phyloP scores from a whole-genome alignment of 169 alveolate species.

The Plasmodium reichenowi region DNA sequence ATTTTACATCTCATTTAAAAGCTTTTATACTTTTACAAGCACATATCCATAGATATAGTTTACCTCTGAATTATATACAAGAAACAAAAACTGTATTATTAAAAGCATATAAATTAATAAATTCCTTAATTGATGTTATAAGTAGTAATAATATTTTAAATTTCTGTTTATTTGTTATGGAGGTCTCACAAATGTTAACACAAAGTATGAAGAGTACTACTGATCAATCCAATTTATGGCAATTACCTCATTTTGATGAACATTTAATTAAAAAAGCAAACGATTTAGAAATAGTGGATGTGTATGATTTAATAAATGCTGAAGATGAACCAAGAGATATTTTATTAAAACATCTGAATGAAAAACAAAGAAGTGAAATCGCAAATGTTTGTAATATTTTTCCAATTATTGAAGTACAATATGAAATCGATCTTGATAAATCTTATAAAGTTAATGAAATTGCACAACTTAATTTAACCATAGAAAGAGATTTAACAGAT shows the following conservation, averaged over 20 bases:
- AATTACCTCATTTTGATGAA: slow-evolving; percentile 93
- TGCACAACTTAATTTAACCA: slow-evolving; percentile 72
- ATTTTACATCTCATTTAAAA: slow-evolving; percentile 78
- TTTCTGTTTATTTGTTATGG: slow-evolving; percentile 97
- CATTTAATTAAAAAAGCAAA: slow-evolving; percentile 89
- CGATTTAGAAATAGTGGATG: slow-evolving; percentile 90
- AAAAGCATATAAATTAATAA: slow-evolving; percentile 89
- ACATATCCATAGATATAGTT: slow-evolving; percentile 93
- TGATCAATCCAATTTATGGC: slow-evolving; percentile 91
- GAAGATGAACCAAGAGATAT: slow-evolving; percentile 95
- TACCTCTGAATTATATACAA: slow-evolving; percentile 88
- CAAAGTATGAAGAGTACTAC: slow-evolving; percentile 95
- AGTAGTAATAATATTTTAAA: slow-evolving; percentile 95
- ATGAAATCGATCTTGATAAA: slow-evolving; percentile 72
- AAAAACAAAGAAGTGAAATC: slow-evolving; percentile 87
- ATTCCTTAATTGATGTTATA: slow-evolving; percentile 98
- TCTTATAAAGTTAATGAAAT: slow-evolving; percentile 78
- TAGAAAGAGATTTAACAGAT: slow-evolving; percentile 76
- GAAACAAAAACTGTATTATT: slow-evolving; percentile 88
- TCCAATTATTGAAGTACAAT: slow-evolving; percentile 90
- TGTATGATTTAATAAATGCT: slow-evolving; percentile 95
- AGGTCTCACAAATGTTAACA: slow-evolving; percentile 95
- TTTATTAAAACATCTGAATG: slow-evolving; percentile 86
- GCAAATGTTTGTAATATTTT: slow-evolving; percentile 92
- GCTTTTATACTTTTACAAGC: slow-evolving; percentile 90